Evolutionary conservation across 1,284 basidiomycete genomes (phyloP), one percentile per base, ranked within the genome.

Genomic region (Sutorius eximius): DNA sequence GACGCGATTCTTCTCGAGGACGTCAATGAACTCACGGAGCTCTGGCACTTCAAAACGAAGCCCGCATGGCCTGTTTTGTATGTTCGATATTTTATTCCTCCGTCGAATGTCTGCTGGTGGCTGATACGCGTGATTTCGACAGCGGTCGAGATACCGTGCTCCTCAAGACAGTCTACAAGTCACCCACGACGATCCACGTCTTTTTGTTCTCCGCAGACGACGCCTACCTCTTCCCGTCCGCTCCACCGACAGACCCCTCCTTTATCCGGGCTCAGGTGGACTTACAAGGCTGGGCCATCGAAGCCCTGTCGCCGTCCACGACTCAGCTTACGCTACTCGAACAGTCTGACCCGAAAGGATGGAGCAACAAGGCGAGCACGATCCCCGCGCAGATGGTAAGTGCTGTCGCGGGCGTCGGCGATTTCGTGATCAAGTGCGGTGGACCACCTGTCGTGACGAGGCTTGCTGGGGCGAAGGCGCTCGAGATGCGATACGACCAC

Each of bases 181-280:
- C 95, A 0, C 94, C 95, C 0, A 90, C 87, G 0, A 93, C 95
- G 0, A 91, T 98, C 11, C 97, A 99, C 68, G 86, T 98, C 33
- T 98, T 99, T 70, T 88, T 91, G 1, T 98, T 98, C 73, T 98
- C 96, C 3, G 91, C 88, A 0, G 93, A 97, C 65, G 93, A 98
- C 66, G 82, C 83, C 51, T 85, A 88, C 50, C 79, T 96, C 15
- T 97, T 98, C 72, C 88, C 93, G 0, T 80, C 81, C 45, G 85
- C 93, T 54, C 91, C 92, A 12, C 79, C 86, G 0, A 74, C 76
- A 0, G 86, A 90, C 34, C 82, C 87, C 0, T 89, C 83, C 57
- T 82, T 90, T 53, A 98, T 98, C 59, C 88, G 96, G 16, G 94
- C 93, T 0, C 95, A 98, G 69, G 89, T 98, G 30, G 95, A 98